These are phyloP conservation scores for Apiospora marii DNA, from an alignment of 2,329 filamentous ascomycete genomes.

Conservation along the genomic window DNA sequence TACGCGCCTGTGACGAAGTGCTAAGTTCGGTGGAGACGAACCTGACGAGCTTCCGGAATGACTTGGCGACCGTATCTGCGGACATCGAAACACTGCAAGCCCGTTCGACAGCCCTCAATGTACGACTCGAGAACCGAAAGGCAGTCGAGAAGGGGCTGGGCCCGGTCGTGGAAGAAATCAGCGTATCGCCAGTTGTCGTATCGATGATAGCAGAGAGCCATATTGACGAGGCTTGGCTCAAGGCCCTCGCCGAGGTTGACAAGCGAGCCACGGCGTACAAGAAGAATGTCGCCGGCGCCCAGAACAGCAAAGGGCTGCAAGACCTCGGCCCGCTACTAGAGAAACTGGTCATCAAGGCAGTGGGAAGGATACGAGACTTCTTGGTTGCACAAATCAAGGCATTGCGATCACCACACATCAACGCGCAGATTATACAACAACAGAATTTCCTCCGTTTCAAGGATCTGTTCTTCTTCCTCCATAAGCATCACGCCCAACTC, in stretches of 20 bases:
- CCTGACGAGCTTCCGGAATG: slow-evolving; percentile 89
- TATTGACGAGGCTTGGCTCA: slow-evolving; percentile 90
- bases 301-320: slow-evolving; percentile 76
- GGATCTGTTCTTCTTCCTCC: slow-evolving; percentile 85
- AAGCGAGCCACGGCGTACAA: slow-evolving; percentile 77
- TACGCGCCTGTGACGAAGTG: slow-evolving; percentile 89
- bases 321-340: slow-evolving; percentile 87
- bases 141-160: slow-evolving; percentile 88
- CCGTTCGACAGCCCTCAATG: slow-evolving; percentile 82
- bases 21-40: slow-evolving; percentile 93
- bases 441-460: slow-evolving; percentile 89
- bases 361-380: slow-evolving; percentile 93
- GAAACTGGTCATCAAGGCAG: slow-evolving; percentile 86
- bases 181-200: slow-evolving; percentile 83
- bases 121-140: slow-evolving; percentile 86
- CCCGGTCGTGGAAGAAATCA: slow-evolving; percentile 90
- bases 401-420: slow-evolving; percentile 92
- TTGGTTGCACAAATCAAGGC: slow-evolving; percentile 95
- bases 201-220: slow-evolving; percentile 86
- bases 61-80: slow-evolving; percentile 88
- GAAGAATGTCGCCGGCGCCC: slow-evolving; percentile 66
- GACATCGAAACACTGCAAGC: slow-evolving; percentile 95
- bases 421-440: slow-evolving; percentile 96
- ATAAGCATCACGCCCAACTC: slow-evolving; percentile 81
- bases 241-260: slow-evolving; percentile 80